Conservation (phyloP, 305 asterid species). For the Fraxinus paxiana region DNA sequence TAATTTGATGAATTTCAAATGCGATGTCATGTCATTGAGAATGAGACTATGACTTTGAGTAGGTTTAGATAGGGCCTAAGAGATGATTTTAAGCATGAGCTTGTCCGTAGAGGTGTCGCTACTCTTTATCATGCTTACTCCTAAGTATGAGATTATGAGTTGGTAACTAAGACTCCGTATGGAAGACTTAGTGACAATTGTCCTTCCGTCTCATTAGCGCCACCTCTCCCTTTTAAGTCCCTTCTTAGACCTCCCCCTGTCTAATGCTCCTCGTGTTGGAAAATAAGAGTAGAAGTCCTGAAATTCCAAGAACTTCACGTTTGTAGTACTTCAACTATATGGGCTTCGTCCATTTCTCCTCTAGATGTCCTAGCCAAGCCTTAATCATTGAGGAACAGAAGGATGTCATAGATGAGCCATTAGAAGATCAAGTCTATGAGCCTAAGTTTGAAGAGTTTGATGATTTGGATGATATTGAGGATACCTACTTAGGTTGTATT, state of each 20-base stretch:
- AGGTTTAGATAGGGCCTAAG: background rate
- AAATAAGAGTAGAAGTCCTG: background rate
- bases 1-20: background rate
- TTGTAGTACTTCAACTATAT: background rate
- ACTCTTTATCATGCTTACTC: background rate
- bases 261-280: background rate
- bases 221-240: background rate
- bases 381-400: background rate
- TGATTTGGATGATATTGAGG: no score
- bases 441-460: no score
- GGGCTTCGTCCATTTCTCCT: background rate
- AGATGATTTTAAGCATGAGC: background rate
- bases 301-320: background rate
- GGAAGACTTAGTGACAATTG: background rate
- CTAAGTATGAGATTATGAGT: background rate
- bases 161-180: background rate
- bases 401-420: background rate
- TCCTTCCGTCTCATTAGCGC: background rate
- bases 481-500: background rate
- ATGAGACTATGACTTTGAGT: background rate
- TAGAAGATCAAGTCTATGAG: no score
- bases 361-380: background rate
- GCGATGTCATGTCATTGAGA: background rate
- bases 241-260: background rate
- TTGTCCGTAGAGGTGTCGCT: background rate